A percentile compares a stretch with the other conserved stretches of the same genome.
phyloP scores from a whole-genome alignment of 257 asterid genomes.

The Nyctanthes arbortristis region DNA sequence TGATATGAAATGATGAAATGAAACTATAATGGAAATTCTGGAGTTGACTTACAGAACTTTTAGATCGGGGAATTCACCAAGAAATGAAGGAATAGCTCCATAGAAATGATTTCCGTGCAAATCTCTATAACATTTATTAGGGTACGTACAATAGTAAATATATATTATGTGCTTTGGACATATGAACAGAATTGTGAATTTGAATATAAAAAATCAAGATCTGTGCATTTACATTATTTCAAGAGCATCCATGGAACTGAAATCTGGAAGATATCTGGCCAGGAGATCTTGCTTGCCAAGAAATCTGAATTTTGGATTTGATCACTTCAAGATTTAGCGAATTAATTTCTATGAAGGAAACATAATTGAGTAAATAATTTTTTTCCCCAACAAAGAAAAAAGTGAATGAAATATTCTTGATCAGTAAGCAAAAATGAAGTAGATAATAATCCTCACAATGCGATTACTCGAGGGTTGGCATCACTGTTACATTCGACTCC shows the following conservation, averaged over 20 bases:
- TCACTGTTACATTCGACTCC: conserved; percentile 40
- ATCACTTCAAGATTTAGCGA: too few relatives aligned
- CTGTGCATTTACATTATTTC: conserved; percentile 34
- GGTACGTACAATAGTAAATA: background rate
- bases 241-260: conserved; percentile 53
- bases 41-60: conserved; percentile 40
- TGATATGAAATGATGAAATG: too few relatives aligned
- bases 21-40: background rate
- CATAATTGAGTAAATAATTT: too few relatives aligned
- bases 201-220: too few relatives aligned
- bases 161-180: too few relatives aligned
- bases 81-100: conserved; percentile 43
- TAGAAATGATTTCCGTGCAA: conserved; percentile 26
- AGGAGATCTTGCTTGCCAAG: conserved; percentile 12
- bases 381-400: background rate
- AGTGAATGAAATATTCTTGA: too few relatives aligned
- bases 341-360: too few relatives aligned
- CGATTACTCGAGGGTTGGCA: conserved; percentile 28
- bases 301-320: conserved; percentile 27
- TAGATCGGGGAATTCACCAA: conserved; percentile 44
- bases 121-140: conserved; percentile 38
- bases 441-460: conserved; percentile 26
- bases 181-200: too few relatives aligned
- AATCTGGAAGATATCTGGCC: conserved; percentile 32
- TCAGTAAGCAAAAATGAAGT: background rate